These are phyloP conservation scores for Pythium oligandrum DNA, from an alignment of 352 stramenopile genomes.

Conservation along the genomic window DNA sequence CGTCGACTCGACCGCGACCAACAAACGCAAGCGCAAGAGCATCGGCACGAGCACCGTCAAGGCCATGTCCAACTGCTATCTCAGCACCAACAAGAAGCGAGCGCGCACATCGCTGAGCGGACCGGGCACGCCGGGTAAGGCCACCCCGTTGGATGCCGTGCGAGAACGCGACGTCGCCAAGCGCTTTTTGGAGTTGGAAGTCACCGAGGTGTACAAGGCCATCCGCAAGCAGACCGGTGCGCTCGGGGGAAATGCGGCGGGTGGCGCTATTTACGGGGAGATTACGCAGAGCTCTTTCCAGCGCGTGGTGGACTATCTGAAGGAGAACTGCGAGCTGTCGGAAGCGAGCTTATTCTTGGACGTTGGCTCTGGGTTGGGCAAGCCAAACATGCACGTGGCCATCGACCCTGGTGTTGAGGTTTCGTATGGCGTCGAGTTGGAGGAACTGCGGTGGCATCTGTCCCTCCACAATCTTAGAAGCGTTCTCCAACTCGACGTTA, in stretches of 20 bases:
- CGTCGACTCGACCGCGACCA: conserved; percentile 5
- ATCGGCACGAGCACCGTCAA: conserved; percentile 23
- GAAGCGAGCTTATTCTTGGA: conserved; percentile 93
- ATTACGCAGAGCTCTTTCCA: conserved; percentile 97
- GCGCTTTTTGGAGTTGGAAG: conserved; percentile 75
- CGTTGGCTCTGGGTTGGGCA: conserved; percentile 95
- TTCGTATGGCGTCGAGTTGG: conserved; percentile 95
- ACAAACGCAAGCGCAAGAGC: conserved; percentile 57
- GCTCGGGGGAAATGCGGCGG: conserved; percentile 92
- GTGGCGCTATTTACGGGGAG: conserved; percentile 98
- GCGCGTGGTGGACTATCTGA: conserved; percentile 93
- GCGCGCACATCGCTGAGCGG: conserved; percentile 44
- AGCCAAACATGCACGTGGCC: conserved; percentile 97
- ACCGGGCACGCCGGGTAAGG: conserved; percentile 59
- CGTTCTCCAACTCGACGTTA: conserved; percentile 69
- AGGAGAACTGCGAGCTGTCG: conserved; percentile 89
- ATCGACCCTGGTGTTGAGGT: conserved; percentile 94
- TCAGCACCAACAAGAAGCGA: conserved; percentile 48
- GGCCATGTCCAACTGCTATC: conserved; percentile 14
- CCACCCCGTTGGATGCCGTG: conserved; percentile 45
- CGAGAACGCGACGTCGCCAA: conserved; percentile 66
- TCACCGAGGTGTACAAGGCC: conserved; percentile 88
- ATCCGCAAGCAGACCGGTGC: conserved; percentile 93
- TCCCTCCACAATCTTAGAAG: conserved; percentile 92
- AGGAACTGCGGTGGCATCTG: conserved; percentile 93